These are phyloP conservation scores for Exophiala alcalophila DNA, from an alignment of 2,329 filamentous ascomycete genomes.

Conservation along the genomic window DNA sequence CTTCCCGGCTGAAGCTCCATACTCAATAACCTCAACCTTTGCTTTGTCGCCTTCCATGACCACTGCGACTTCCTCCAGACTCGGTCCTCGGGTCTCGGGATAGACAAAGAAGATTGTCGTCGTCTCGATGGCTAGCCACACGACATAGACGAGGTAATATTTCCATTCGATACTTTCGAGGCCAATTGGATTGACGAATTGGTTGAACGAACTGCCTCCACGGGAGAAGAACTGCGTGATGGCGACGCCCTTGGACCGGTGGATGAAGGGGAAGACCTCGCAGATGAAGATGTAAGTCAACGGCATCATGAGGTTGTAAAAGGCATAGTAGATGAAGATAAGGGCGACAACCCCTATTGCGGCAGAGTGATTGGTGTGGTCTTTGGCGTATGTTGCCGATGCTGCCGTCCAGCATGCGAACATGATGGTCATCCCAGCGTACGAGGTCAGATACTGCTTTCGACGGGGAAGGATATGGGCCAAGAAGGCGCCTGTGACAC, in stretches of 20 bases:
- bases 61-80: conserved; percentile 33
- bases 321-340: conserved; percentile 43
- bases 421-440: conserved; percentile 18
- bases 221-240: conserved; percentile 21
- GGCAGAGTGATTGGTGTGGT: conserved; percentile 13
- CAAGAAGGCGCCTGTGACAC: conserved; percentile 38
- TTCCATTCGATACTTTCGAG: conserved; percentile 38
- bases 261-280: conserved; percentile 50
- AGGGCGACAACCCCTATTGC: conserved; percentile 40
- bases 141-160: conserved; percentile 41
- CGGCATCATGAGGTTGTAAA: conserved; percentile 37
- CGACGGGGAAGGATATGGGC: conserved; percentile 13
- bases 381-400: conserved; percentile 19
- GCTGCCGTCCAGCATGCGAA: conserved; percentile 20
- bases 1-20: conserved; percentile 14
- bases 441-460: conserved; percentile 16
- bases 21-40: conserved; percentile 21
- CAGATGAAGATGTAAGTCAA: conserved; percentile 19
- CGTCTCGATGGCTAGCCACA: conserved; percentile 26
- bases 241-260: conserved; percentile 46
- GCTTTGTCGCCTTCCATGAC: conserved; percentile 24
- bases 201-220: conserved; percentile 18
- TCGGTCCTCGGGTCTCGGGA: conserved; percentile 33
- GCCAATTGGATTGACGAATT: conserved; percentile 22
- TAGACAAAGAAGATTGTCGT: conserved; percentile 30